These are phyloP conservation scores for Umbelopsis vinacea DNA, from an alignment of 192 early-diverging fungal species.

Conservation along the genomic window DNA sequence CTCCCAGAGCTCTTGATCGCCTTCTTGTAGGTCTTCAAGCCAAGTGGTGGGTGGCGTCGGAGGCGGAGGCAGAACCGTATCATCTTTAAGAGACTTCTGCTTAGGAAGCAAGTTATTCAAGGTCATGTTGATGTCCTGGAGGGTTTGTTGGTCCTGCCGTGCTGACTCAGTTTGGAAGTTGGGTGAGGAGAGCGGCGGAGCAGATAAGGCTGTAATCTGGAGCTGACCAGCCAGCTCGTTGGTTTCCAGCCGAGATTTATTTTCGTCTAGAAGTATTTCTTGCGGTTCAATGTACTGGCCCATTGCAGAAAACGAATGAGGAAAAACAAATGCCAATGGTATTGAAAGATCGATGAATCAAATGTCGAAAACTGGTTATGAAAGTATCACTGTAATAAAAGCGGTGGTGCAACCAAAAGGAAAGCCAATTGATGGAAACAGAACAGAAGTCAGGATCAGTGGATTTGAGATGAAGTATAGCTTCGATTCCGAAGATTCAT, in stretches of 20 bases:
- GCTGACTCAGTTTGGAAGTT: not conserved
- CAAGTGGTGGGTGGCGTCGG: too few relatives aligned
- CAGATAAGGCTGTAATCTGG: not conserved
- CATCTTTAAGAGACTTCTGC: not conserved
- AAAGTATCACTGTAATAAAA: too few relatives aligned
- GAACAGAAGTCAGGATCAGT: too few relatives aligned
- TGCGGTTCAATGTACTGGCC: not conserved
- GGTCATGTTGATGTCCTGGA: not conserved
- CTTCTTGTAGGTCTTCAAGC: too few relatives aligned
- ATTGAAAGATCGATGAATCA: not conserved
- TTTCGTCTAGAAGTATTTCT: not conserved
- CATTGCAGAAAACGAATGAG: not conserved
- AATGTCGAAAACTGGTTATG: too few relatives aligned
- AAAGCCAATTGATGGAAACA: too few relatives aligned
- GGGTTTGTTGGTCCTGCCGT: not conserved
- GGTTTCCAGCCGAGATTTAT: not conserved
- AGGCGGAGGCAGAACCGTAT: too few relatives aligned
- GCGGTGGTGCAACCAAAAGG: too few relatives aligned
- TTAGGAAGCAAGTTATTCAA: not conserved
- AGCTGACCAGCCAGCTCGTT: not conserved
- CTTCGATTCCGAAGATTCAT: too few relatives aligned
- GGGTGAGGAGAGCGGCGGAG: not conserved
- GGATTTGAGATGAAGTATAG: too few relatives aligned
- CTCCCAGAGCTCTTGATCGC: slow-evolving; percentile 6
- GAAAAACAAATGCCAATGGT: not conserved